Percentiles rank a stretch among this genome's conserved stretches.
These are phyloP conservation scores for Gynandropsis gynandra DNA, from an alignment of 345 rosid genomes.

Conservation along the genomic window DNA sequence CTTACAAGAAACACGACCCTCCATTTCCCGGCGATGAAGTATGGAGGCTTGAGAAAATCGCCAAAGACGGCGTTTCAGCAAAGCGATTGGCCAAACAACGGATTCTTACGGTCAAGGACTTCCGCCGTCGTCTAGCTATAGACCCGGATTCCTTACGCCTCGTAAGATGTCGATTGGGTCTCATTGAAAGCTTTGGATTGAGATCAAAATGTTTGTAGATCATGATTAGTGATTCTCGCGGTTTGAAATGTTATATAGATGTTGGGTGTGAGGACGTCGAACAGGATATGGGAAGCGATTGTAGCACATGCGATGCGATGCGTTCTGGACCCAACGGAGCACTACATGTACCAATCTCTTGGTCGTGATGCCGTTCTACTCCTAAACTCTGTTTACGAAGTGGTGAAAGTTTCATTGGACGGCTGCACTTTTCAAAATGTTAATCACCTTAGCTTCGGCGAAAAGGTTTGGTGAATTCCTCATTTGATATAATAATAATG, in stretches of 20 bases:
- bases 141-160: slow-evolving; percentile 25
- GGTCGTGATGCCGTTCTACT: slow-evolving; percentile 27
- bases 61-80: slow-evolving; percentile 47
- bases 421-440: slow-evolving; percentile 23
- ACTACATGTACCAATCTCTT: slow-evolving; percentile 30
- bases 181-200: not conserved
- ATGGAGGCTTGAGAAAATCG: slow-evolving; percentile 74
- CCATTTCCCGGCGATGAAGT: slow-evolving; percentile 50
- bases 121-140: slow-evolving; percentile 23
- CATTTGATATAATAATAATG: too few relatives aligned
- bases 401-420: slow-evolving; percentile 36
- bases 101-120: slow-evolving; percentile 36
- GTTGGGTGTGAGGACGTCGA: slow-evolving; percentile 35
- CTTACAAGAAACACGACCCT: slow-evolving; percentile 67
- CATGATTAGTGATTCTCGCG: not conserved
- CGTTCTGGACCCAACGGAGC: slow-evolving; percentile 39
- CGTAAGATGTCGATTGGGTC: slow-evolving; percentile 30
- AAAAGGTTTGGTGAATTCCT: slow-evolving; percentile 28
- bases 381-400: slow-evolving; percentile 41
- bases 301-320: slow-evolving; percentile 55
- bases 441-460: slow-evolving; percentile 28
- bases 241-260: slow-evolving; percentile 36
- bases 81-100: slow-evolving; percentile 25
- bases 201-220: not conserved
- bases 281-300: slow-evolving; percentile 47